phyloP scores from a whole-genome alignment of 352 stramenopile species.

The Blastocystis sp. region DNA sequence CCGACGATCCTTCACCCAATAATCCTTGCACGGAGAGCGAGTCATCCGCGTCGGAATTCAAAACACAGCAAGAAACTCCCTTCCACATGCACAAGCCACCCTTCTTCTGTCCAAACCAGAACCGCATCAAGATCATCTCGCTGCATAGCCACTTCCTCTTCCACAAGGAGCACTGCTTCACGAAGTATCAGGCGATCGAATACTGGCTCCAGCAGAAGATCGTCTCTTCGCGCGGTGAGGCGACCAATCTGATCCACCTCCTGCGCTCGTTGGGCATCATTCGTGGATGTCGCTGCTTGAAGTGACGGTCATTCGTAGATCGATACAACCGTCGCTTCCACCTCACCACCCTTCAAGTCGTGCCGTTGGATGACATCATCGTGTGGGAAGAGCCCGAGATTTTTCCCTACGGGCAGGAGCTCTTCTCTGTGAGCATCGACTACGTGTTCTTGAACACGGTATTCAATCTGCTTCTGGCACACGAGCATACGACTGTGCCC shows the following conservation, averaged over 20 bases:
- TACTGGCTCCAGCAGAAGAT: constrained; percentile 28
- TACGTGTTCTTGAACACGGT: not conserved
- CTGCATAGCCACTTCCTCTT: constrained; percentile 6
- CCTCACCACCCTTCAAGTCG: not conserved
- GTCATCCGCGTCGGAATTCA: not conserved
- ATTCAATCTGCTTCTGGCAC: not conserved
- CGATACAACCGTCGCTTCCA: constrained; percentile 22
- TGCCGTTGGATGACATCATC: not conserved
- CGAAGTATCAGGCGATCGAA: constrained; percentile 36
- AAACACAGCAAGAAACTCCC: no score
- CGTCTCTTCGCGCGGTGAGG: constrained; percentile 11
- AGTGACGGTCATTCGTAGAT: not conserved
- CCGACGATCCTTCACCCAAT: no score
- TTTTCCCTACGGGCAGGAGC: not conserved
- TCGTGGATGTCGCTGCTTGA: not conserved
- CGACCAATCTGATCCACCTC: not conserved
- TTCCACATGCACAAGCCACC: not conserved
- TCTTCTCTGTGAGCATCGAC: not conserved
- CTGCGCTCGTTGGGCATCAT: not conserved
- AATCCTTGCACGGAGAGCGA: not conserved
- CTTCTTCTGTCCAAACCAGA: no score
- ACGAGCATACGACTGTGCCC: constrained; percentile 12
- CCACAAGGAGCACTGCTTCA: not conserved
- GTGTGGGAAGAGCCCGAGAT: constrained; percentile 37
- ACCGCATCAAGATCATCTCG: constrained; percentile 35